Evolutionary conservation across 176 grass and related monocot species (phyloP), one percentile per base, ranked within the genome.

Genomic region (Carex cristatella): DNA sequence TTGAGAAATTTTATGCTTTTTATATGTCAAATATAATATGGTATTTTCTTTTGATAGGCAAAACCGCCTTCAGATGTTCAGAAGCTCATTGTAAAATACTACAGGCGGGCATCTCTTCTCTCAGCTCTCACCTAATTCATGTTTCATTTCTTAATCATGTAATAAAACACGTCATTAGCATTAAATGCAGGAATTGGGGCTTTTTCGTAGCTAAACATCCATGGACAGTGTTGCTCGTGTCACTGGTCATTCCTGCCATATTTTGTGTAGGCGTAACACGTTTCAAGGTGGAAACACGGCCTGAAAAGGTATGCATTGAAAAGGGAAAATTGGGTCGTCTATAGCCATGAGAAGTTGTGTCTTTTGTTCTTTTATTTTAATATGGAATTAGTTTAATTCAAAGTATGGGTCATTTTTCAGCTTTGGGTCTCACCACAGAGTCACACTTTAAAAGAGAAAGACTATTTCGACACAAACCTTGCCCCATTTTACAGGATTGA

Each of bases 401-500:
- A 69, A 53, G 38, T 83, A 69, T 37, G 18, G 14, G 48, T 53
- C 6, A 30, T 83, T 84, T 90, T 83, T 76, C 87, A 99, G 96
- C 91, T 99, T 57, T 99, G 96, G 96, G 96, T 99, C 73, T 89
- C 88, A 70, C 89, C 91, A 84, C 83, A 83, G 89, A 99, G 96
- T 89, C 87, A 67, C 32, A 73, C 91, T 62, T 91, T 91, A 12
- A 81, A 90, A 61, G 96, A 99, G 79, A 99, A 91, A 89, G 88
- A 90, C 87, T 95, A 95, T 89, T 95, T 99, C 90, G 96, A 99
- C 82, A 92, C 66, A 33, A 88, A 99, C 81, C 96, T 99, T 51
- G 90, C 91, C 83, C 96, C 96, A 83, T 99, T 99, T 93, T 99
- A 95, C 87, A 91, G 96, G 88, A 99, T 99, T 69, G 96, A 95